Evolutionary conservation across 2,329 filamentous ascomycete species (phyloP), one percentile per base, ranked within the genome.

Genomic region (Ustulina deusta): DNA sequence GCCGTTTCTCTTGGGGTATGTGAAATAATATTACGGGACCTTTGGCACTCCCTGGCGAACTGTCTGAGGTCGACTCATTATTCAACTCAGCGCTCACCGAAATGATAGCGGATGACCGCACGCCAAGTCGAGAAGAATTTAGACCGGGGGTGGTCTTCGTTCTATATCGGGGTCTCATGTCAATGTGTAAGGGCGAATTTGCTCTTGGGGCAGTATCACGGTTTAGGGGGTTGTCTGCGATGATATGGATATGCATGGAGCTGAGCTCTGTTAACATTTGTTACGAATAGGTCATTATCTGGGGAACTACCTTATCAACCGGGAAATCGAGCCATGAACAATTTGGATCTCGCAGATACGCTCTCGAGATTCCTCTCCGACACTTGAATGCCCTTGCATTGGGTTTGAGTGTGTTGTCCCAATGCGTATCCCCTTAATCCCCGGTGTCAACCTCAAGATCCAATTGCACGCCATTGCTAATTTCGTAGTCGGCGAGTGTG

Each of bases 401-500:
- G 2, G 7, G 49, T 20, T 25, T 34, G 34, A 57, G 22, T 20
- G 25, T 22, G 27, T 57, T 27, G 20, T 38, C 34, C 20, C 1
- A 20, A 27, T 13, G 13, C 22, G 40, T 32, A 13, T 36, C 40
- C 42, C n/a, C 72, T 85, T 77, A 89, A 73, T 89, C 87, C 1
- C 87, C 85, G 3, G 87, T 89, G 72, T 89, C 87, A 57, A 89
- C 85, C 80, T 89, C 87, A 48, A 89, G 79, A 72, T 89, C 87
- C 55, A 89, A 78, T 80, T 89, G 87, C 76, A 97, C 94, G 10
- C 95, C 95, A 81, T 96, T 96, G 74, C 91, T 93, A 65, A 98
- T 90, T n/a, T 93, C 93, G 80, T 97, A 98, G 81, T 98, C 95
- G 76, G 93, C 93, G 74, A 97, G 80, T 38, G 90, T 94, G 68